Conservation (phyloP, 2,329 filamentous ascomycete genomes). For the Colletotrichum sp. region DNA sequence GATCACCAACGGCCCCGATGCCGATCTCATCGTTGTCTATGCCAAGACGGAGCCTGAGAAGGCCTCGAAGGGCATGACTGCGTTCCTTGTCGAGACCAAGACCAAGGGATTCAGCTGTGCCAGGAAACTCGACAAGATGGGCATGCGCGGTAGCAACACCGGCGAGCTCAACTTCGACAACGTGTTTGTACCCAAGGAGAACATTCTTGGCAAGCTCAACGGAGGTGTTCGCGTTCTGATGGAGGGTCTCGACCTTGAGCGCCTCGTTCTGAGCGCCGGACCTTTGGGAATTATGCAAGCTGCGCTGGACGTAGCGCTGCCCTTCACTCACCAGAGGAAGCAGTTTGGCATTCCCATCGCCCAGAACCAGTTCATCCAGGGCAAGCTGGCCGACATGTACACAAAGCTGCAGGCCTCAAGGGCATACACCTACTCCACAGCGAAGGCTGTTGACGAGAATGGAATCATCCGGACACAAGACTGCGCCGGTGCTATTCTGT, state of each 20-base stretch:
- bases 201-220: conserved; percentile 81
- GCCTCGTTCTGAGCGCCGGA: conserved; percentile 88
- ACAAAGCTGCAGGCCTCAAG: conserved; percentile 85
- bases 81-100: conserved; percentile 81
- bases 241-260: conserved; percentile 94
- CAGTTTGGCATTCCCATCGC: conserved; percentile 90
- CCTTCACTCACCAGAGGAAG: conserved; percentile 86
- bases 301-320: conserved; percentile 81
- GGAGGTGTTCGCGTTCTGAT: conserved; percentile 89
- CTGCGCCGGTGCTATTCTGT: conserved; percentile 92
- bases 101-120: conserved; percentile 82
- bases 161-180: conserved; percentile 91
- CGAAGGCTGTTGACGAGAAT: conserved; percentile 78
- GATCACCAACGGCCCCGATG: conserved; percentile 98
- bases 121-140: conserved; percentile 95
- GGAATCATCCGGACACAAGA: conserved; percentile 82
- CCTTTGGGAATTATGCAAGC: conserved; percentile 96
- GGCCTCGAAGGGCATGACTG: conserved; percentile 90
- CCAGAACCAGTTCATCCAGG: conserved; percentile 92
- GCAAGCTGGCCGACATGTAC: conserved; percentile 96
- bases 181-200: conserved; percentile 85
- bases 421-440: conserved; percentile 89
- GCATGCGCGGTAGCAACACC: conserved; percentile 96
- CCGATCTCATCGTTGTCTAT: conserved; percentile 93
- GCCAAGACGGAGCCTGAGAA: conserved; percentile 87